Evolutionary conservation across 345 rosid genomes (phyloP).

Genomic region (Atalantia buxifolia): DNA sequence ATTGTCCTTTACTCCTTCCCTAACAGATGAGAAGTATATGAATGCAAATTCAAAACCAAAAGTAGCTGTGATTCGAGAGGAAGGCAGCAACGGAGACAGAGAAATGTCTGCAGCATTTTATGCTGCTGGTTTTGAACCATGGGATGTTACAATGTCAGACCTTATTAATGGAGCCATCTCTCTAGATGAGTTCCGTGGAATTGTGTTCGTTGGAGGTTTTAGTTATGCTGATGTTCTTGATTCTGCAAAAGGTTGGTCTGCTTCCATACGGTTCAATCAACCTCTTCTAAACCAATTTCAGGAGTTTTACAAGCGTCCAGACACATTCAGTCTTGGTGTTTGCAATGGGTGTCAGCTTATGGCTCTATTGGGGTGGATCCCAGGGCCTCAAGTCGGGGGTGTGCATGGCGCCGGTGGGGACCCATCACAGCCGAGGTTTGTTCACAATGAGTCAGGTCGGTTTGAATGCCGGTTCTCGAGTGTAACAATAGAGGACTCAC

Average conservation of each 20-base stretch:
- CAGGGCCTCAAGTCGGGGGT: constrained; percentile 89
- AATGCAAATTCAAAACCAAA: constrained; percentile 62
- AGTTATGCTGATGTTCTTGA: constrained; percentile 94
- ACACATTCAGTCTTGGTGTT: constrained; percentile 88
- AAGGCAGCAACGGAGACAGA: constrained; percentile 96
- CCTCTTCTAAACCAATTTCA: constrained; percentile 76
- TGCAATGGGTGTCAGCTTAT: constrained; percentile 96
- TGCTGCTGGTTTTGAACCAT: constrained; percentile 93
- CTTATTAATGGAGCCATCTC: constrained; percentile 60
- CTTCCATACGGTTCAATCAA: constrained; percentile 77
- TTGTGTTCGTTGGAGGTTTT: constrained; percentile 92
- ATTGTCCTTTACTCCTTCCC: constrained; percentile 68
- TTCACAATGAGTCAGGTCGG: constrained; percentile 91
- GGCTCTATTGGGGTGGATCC: constrained; percentile 93
- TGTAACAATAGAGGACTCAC: constrained; percentile 72
- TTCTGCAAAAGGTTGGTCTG: constrained; percentile 99
- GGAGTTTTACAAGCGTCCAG: constrained; percentile 82
- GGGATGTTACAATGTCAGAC: constrained; percentile 95
- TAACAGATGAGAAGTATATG: constrained; percentile 57
- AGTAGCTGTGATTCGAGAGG: constrained; percentile 91
- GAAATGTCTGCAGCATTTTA: constrained; percentile 93
- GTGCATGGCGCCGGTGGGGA: constrained; percentile 73
- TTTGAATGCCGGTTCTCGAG: constrained; percentile 91
- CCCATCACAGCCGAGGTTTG: constrained; percentile 77
- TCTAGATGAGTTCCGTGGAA: constrained; percentile 68